Conservation (phyloP, 176 grass and related monocot genomes). For the Carex cristatella region DNA sequence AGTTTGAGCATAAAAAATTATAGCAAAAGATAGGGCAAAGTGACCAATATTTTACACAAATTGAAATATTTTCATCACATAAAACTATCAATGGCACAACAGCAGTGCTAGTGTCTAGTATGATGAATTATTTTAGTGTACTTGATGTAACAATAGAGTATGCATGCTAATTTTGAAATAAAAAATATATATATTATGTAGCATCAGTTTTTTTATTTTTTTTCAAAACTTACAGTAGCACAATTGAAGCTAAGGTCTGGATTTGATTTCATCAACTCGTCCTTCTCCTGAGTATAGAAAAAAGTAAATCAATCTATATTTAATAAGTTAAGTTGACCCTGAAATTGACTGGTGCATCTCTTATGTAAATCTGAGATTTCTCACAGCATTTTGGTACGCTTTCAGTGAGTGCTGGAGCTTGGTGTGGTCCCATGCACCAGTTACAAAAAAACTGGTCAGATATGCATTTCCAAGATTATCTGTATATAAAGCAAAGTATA, state of each 20-base stretch:
- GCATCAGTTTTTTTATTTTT: not conserved
- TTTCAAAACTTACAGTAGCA: conserved; percentile 60
- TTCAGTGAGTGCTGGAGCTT: conserved; percentile 79
- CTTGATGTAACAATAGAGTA: not conserved
- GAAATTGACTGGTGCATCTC: not conserved
- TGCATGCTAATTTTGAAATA: not conserved
- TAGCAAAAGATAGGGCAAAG: not conserved
- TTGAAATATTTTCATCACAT: not conserved
- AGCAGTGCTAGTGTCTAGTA: not conserved
- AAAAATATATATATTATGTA: not conserved
- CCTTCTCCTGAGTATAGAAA: conserved; percentile 71
- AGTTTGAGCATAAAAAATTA: not conserved
- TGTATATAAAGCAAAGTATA: conserved; percentile 27
- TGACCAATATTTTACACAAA: not conserved
- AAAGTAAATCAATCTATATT: conserved; percentile 18
- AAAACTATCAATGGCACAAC: not conserved
- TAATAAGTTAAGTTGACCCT: not conserved
- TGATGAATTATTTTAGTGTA: not conserved
- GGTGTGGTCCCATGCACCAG: conserved; percentile 66
- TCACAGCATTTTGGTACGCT: conserved; percentile 99
- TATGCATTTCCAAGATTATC: conserved; percentile 98
- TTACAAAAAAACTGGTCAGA: conserved; percentile 87
- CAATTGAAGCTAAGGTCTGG: conserved; percentile 90
- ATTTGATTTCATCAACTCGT: conserved; percentile 62
- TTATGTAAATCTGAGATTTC: conserved; percentile 23